These are phyloP conservation scores for Neurospora cerealis DNA, from an alignment of 495 filamentous ascomycete species.

Conservation along the genomic window DNA sequence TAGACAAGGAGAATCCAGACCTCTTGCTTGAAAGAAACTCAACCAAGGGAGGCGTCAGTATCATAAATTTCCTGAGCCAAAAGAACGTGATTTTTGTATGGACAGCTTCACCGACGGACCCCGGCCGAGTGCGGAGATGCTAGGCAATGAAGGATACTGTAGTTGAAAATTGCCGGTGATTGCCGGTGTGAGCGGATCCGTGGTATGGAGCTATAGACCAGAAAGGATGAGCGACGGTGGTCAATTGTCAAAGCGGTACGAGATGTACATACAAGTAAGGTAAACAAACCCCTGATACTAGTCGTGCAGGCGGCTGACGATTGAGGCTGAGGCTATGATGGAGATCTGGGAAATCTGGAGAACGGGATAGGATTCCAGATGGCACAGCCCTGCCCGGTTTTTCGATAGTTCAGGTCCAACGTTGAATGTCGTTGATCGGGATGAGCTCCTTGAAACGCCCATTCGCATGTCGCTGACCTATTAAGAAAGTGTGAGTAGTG, in stretches of 20 bases:
- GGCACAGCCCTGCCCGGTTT: neutral
- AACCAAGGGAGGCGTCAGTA: neutral
- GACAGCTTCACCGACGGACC: neutral
- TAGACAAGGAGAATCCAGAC: neutral
- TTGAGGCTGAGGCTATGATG: neutral
- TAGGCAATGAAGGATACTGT: neutral
- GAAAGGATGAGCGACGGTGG: neutral
- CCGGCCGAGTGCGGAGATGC: neutral
- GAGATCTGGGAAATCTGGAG: neutral
- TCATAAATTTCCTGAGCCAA: neutral
- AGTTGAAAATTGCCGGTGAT: neutral
- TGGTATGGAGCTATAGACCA: neutral
- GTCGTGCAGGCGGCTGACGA: neutral
- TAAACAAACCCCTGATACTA: neutral
- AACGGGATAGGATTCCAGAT: neutral
- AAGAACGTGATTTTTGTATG: neutral
- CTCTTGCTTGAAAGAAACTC: neutral
- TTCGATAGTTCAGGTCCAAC: neutral
- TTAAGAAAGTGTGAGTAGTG: neutral
- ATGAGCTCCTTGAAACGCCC: too few species aligned
- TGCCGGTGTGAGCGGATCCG: neutral
- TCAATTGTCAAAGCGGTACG: neutral
- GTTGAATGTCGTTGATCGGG: neutral
- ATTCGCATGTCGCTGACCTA: too few species aligned
- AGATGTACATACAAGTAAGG: neutral